Conservation (phyloP, 345 rosid species). For the Draba incana region DNA sequence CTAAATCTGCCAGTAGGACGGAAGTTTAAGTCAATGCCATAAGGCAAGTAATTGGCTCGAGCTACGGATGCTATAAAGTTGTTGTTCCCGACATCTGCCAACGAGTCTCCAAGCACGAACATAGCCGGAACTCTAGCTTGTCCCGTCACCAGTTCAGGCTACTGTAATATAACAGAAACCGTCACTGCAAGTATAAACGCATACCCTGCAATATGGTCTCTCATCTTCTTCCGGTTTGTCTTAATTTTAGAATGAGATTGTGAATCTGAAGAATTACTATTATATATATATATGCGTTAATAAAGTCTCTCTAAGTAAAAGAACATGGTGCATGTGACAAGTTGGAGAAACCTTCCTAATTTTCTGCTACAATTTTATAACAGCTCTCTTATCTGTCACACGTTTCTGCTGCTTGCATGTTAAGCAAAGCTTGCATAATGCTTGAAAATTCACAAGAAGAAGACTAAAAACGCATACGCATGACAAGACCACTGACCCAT, state of each 20-base stretch:
- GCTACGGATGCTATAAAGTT: constrained; percentile 67
- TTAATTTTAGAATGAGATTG: constrained; percentile 5
- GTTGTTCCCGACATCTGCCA: constrained; percentile 83
- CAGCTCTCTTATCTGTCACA: constrained; percentile 4
- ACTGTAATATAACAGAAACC: constrained; percentile 31
- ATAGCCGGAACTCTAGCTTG: constrained; percentile 61
- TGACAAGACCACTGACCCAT: constrained; percentile 29
- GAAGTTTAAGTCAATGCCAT: constrained; percentile 71
- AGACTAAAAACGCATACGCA: constrained; percentile 11
- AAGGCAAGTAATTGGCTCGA: constrained; percentile 72
- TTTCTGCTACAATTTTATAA: constrained; percentile 33
- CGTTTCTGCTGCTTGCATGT: constrained; percentile 33
- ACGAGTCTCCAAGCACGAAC: constrained; percentile 89
- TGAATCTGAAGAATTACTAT: constrained; percentile 1
- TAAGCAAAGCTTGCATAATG: constrained; percentile 33
- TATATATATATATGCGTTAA: constrained; percentile 1
- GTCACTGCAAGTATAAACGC: constrained; percentile 25
- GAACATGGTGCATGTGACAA: constrained; percentile 35
- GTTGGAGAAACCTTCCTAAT: constrained; percentile 28
- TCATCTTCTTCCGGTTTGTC: constrained; percentile 27
- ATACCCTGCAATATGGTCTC: neutral
- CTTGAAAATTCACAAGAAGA: constrained; percentile 17
- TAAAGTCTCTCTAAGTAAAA: neutral
- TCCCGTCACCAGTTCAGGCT: constrained; percentile 37
- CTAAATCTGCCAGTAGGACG: constrained; percentile 80